Base-by-base conservation (phyloP, 345 rosid genomes). In the Brassica incana region DNA sequence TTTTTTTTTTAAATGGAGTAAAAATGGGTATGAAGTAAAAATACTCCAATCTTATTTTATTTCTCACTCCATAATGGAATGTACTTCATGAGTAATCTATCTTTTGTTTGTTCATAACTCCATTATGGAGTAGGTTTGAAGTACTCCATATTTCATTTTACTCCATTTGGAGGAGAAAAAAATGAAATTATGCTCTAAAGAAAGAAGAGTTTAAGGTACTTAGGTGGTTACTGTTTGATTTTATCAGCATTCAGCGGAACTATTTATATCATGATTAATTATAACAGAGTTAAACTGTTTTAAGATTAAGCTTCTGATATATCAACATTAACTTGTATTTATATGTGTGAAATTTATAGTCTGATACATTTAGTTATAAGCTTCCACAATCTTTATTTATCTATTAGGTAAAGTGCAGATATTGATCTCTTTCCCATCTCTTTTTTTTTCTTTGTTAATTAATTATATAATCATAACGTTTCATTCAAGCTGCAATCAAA, bases 401-500 rank as follows among this genome's bases (percentile, higher is more conserved):
- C n/a, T 30, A n/a, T 14, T 15, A 15, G 50, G 50, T 2, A 35
- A 18, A 36, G 69, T 65, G 48, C 48, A 43, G 50, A 35, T 16
- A 18, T 65, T 8, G 12, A 30, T 74, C 48, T 18, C 43, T 75
- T 75, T n/a, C 27, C 6, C 6, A 62, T 73, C 29, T 65, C 27
- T 1, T 12, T 76, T 20, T 5, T 29, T 20, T 20, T 20, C 5
- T 54, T 25, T 54, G 35, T 35, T 59, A 23, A 14, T 5, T 63
- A 15, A 20, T 8, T 8, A 52, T 18, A 71, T 4, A 3, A 29
- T 52, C 62, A 62, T 36, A 75, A 80, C 79, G 83, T 75, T 69
- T 69, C 76, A 56, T 64, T 69, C 2, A 80, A 80, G 79, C 50
- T 75, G 23, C 54, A 69, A 80, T 70, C 23, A 64, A 69, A 75